Evolutionary conservation across 352 stramenopile genomes (phyloP).

Genomic region (Bremia lactucae): DNA sequence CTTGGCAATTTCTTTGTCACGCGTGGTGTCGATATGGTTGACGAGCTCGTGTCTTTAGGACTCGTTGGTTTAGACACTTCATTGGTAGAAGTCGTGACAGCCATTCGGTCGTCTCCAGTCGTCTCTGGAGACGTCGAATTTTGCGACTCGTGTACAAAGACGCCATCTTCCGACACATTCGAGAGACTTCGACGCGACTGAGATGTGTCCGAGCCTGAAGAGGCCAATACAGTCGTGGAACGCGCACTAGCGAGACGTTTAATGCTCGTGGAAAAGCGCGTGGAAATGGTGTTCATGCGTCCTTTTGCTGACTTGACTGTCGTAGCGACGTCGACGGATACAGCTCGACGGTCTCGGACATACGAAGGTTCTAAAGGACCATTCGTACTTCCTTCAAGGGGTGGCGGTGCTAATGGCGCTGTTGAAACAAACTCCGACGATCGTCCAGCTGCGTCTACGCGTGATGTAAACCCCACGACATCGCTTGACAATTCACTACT

Average conservation of each 20-base stretch:
- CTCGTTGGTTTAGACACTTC: conserved; percentile 12
- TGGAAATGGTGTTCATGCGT: conserved; percentile 62
- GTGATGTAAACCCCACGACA: conserved; percentile 19
- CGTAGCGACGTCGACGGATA: conserved; percentile 36
- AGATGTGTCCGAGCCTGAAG: conserved; percentile 9
- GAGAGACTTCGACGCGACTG: conserved; percentile 15
- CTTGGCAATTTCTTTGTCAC: conserved; percentile 28
- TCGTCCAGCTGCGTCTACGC: conserved; percentile 11
- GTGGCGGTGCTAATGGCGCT: conserved; percentile 12
- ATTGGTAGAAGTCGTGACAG: conserved; percentile 5
- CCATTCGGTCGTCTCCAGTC: conserved; percentile 9
- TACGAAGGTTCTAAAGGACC: conserved; percentile 2
- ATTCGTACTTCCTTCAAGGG: conserved; percentile 9
- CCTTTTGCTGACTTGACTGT: conserved; percentile 55
- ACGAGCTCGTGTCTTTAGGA: conserved; percentile 10
- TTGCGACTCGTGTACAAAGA: conserved; percentile 6
- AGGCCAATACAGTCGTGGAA: conserved; percentile 13
- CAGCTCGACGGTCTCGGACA: conserved; percentile 22
- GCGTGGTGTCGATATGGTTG: conserved; percentile 11
- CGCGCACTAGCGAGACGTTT: conserved; percentile 32
- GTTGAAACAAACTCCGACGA: conserved; percentile 15
- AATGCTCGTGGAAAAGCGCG: conserved; percentile 59
- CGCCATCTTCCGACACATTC: conserved; percentile 21
- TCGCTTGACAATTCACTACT: conserved; percentile 29
- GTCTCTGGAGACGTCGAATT: conserved; percentile 12